Evolutionary conservation across 2,329 filamentous ascomycete genomes (phyloP), one percentile per base, ranked within the genome.

Genomic region (Metarhizium rileyi): DNA sequence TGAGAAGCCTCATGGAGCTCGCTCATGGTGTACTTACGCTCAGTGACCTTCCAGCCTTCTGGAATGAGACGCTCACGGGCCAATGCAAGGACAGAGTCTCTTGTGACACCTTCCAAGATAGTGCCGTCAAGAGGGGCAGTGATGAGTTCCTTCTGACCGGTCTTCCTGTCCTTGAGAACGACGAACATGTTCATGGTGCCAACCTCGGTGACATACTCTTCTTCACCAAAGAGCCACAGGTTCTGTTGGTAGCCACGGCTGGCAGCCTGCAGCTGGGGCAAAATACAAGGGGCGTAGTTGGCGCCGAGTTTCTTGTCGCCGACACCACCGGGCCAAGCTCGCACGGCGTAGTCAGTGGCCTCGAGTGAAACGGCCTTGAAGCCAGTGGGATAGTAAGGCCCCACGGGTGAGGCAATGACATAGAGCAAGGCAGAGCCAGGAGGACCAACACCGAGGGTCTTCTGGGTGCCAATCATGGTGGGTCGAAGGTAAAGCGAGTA

Each of bases 111-210:
- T 70, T 94, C 89, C 43, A 98, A 78, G 57, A 98, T 98, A 27
- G 91, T 98, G 46, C 93, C 93, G 66, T 98, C 93, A 14, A 98
- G 78, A 23, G 93, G 93, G 35, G 91, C 89, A n/a, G 93, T 98
- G 61, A 96, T 68, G 48, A 98, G 80, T 74, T 96, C 90, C 63
- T 90, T 91, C 71, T 90, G 80, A 7, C 91, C 93, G 12, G 89
- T 93, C 67, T 87, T 77, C 76, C 87, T 87, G 74, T 94, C 83
- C 71, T 82, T 83, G 59, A 97, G 71, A 40, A 86, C 90, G 28
- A 86, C 84, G 63, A 97, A 98, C 66, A 98, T 83, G 72, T 98
- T 98, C 93, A 98, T 98, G 51, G 93, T 97, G 62, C 93, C 93
- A 50, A 96, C 93, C 70, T 98, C 93, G 44, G 93, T 98, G 51